Evolutionary conservation across 257 asterid genomes (phyloP).

Genomic region (Solanum ossicruentum): DNA sequence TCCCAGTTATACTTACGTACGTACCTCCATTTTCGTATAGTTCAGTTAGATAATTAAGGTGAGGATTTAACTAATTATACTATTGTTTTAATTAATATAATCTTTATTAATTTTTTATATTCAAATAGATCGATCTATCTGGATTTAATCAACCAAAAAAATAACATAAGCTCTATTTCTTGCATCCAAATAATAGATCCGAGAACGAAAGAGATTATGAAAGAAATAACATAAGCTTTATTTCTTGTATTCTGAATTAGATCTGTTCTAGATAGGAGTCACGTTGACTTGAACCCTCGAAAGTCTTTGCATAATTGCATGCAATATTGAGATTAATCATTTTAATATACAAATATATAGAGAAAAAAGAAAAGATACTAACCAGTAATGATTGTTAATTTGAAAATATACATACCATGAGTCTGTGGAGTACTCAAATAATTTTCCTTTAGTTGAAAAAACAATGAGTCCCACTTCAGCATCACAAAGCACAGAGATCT

Average conservation of each 20-base stretch:
- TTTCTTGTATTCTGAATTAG: neutral
- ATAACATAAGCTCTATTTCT: neutral
- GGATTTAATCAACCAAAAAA: neutral
- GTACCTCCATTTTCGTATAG: neutral
- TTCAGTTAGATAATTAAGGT: neutral
- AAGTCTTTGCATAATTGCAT: neutral
- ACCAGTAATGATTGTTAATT: too few species aligned
- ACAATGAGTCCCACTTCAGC: slow-evolving; percentile 78
- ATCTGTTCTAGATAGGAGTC: neutral
- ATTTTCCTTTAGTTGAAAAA: slow-evolving; percentile 72
- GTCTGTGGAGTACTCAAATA: slow-evolving; percentile 64
- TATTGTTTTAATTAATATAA: neutral
- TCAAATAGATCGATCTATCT: neutral
- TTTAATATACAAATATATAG: neutral
- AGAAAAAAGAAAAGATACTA: too few species aligned
- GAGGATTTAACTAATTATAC: neutral
- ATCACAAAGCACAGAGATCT: slow-evolving; percentile 81
- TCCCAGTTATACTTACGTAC: neutral
- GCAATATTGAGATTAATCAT: neutral
- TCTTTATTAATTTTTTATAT: neutral
- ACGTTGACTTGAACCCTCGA: neutral
- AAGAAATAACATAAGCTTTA: neutral
- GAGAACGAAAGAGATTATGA: too few species aligned
- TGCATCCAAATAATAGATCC: neutral
- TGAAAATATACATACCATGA: slow-evolving; percentile 34